phyloP scores from a whole-genome alignment of 108 stramenopile genomes.

The Nannochloropsis oceanica region DNA sequence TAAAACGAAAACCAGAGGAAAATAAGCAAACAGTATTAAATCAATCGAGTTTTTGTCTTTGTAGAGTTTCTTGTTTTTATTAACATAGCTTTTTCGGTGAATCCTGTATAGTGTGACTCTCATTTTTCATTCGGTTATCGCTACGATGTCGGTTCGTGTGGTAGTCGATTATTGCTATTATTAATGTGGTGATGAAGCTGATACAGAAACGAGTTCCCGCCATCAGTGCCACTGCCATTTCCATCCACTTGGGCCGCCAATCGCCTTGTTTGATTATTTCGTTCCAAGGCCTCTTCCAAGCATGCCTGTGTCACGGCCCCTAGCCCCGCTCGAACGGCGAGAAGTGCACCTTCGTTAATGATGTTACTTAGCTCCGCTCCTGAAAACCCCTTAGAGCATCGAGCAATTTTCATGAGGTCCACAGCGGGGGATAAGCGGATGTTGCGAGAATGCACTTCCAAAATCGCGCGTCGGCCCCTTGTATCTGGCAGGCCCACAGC shows the following conservation, averaged over 20 bases:
- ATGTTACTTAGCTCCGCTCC: constrained; percentile 87
- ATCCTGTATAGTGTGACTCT: too few species aligned
- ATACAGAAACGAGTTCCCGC: background rate
- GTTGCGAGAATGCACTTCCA: constrained; percentile 66
- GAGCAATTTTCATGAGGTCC: constrained; percentile 48
- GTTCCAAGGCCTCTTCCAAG: background rate
- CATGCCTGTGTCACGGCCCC: background rate
- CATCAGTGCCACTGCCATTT: background rate
- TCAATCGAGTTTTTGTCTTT: too few species aligned
- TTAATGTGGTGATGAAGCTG: background rate
- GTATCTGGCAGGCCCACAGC: constrained; percentile 58
- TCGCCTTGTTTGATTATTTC: background rate
- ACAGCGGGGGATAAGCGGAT: constrained; percentile 30
- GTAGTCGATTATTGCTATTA: background rate
- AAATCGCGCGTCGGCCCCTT: constrained; percentile 64
- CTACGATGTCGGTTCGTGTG: too few species aligned
- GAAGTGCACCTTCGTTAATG: constrained; percentile 75
- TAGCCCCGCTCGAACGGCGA: constrained; percentile 5
- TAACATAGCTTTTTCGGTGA: too few species aligned
- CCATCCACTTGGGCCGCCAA: background rate
- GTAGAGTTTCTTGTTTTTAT: too few species aligned
- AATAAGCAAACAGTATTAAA: too few species aligned
- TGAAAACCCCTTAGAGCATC: constrained; percentile 55
- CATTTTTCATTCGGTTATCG: too few species aligned
- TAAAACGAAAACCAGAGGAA: too few species aligned